Percentiles rank a stretch among this genome's conserved stretches.
phyloP scores from a whole-genome alignment of 306 rosid species.

The Trichosanthes truncata region DNA sequence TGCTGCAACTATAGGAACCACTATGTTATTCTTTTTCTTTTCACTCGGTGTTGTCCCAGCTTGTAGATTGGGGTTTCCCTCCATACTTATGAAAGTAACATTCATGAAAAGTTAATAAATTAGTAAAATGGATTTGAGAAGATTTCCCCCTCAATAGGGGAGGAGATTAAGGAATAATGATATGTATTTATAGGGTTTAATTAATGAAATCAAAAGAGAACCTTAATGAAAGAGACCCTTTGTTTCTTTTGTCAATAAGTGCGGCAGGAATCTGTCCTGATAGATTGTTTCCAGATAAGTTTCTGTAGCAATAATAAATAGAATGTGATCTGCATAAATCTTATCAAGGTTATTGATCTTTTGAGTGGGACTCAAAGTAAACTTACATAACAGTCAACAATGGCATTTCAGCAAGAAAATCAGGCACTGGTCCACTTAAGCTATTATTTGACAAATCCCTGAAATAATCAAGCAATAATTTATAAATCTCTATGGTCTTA shows the following conservation, averaged over 20 bases:
- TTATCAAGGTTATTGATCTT: no score
- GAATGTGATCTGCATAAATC: background rate
- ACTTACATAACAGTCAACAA: background rate
- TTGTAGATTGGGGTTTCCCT: constrained; percentile 18
- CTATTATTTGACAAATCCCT: background rate
- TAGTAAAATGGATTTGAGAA: background rate
- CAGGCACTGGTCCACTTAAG: background rate
- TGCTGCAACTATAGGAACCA: constrained; percentile 30
- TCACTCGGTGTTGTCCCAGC: background rate
- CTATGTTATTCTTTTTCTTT: constrained; percentile 12
- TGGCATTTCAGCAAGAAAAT: background rate
- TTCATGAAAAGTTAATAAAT: background rate
- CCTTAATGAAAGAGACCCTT: background rate
- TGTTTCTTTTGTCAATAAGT: background rate
- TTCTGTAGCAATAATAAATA: background rate
- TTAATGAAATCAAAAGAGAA: background rate
- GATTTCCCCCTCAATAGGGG: background rate
- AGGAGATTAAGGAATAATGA: background rate
- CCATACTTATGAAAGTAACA: constrained; percentile 10
- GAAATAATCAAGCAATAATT: background rate
- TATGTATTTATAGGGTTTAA: background rate
- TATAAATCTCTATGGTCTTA: no score
- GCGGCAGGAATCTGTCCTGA: background rate
- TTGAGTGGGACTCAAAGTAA: background rate
- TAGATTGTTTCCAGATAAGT: background rate